A percentile compares a stretch with the other conserved stretches of the same genome.
Conservation (phyloP, 75 land plant genomes). For the Adiantum capillusveneris region DNA sequence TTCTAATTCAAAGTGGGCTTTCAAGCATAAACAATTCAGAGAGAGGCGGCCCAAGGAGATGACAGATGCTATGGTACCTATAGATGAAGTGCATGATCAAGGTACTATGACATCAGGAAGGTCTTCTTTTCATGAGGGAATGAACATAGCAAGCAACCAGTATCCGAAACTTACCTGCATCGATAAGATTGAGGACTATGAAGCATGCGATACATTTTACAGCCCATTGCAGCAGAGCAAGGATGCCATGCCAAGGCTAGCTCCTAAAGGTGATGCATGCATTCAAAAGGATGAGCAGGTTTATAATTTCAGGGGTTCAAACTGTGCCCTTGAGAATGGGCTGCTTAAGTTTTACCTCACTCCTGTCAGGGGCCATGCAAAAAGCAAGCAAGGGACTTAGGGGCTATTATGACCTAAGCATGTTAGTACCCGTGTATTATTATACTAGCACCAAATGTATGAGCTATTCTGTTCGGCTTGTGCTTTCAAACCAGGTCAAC, state of each 20-base stretch:
- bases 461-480: too few relatives aligned
- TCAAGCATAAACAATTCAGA: background rate
- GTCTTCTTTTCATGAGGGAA: background rate
- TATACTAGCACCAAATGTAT: too few relatives aligned
- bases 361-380: background rate
- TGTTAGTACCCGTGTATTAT: too few relatives aligned
- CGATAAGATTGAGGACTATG: too few relatives aligned
- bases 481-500: too few relatives aligned
- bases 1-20: constrained; percentile 1
- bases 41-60: background rate
- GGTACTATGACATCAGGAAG: background rate
- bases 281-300: background rate
- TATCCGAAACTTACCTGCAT: background rate
- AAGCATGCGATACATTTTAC: constrained; percentile 3
- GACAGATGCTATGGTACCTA: too few relatives aligned
- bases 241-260: background rate
- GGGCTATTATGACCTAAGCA: too few relatives aligned
- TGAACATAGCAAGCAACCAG: background rate
- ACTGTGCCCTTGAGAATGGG: background rate
- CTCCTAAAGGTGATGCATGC: too few relatives aligned
- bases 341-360: constrained; percentile 3
- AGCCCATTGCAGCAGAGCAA: background rate
- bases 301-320: background rate
- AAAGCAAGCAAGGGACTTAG: too few relatives aligned
- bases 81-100: constrained; percentile 1